These are phyloP conservation scores for Pholiota adiposa DNA, from an alignment of 1,284 basidiomycete species.

Conservation along the genomic window DNA sequence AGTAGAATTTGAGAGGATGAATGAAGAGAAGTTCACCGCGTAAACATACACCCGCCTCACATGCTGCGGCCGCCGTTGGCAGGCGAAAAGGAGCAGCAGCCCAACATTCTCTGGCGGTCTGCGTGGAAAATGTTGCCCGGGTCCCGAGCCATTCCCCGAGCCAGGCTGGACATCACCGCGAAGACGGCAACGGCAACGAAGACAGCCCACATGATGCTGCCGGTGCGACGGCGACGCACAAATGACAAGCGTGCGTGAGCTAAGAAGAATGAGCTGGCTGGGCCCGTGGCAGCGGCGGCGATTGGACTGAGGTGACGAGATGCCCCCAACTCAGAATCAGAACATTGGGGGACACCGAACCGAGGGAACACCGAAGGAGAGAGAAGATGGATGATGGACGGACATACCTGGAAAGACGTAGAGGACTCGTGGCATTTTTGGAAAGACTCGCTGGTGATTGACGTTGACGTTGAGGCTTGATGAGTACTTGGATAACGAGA, in stretches of 20 bases:
- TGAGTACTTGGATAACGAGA: no score
- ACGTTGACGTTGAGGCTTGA: no score
- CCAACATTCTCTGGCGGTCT: not conserved
- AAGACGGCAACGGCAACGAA: not conserved
- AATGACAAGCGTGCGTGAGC: not conserved
- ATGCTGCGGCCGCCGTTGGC: not conserved
- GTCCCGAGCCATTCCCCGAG: slow-evolving; percentile 26
- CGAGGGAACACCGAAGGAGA: not conserved
- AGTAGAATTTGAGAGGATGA: not conserved
- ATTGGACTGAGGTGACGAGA: not conserved
- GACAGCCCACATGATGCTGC: not conserved
- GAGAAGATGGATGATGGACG: not conserved
- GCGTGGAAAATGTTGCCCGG: slow-evolving; percentile 9
- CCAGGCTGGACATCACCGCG: slow-evolving; percentile 3
- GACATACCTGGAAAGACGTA: not conserved
- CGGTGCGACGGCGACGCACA: not conserved
- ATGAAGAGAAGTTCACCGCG: not conserved
- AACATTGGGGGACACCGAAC: not conserved
- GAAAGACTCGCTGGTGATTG: no score
- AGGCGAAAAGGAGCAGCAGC: not conserved
- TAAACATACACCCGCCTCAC: not conserved
- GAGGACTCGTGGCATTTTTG: not conserved
- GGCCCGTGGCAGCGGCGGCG: not conserved
- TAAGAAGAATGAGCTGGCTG: not conserved
- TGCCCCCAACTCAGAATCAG: not conserved